Conservation (phyloP, 1,284 basidiomycete species). For the Ceratorhiza oryzae-sativae region DNA sequence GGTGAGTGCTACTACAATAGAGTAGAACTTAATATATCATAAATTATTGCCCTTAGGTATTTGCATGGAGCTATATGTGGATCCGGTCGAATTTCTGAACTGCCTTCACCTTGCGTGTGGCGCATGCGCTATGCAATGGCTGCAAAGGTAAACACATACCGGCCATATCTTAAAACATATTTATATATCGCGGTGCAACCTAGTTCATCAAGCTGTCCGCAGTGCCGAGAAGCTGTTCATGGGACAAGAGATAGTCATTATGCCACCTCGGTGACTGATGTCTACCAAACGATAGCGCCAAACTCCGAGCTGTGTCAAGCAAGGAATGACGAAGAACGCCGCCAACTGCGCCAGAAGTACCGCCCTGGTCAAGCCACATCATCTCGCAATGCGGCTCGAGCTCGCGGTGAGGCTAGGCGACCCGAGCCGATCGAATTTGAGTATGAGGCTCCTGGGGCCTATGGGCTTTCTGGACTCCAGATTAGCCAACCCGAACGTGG, state of each 20-base stretch:
- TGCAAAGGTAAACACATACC: conserved; percentile 5
- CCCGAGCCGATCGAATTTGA: background rate
- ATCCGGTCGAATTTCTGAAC: conserved; percentile 30
- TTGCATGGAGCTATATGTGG: conserved; percentile 36
- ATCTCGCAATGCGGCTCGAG: too few relatives aligned
- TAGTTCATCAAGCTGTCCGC: conserved; percentile 25
- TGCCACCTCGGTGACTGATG: conserved; percentile 13
- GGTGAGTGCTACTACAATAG: background rate
- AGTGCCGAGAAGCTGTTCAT: conserved; percentile 20
- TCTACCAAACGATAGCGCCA: conserved; percentile 25
- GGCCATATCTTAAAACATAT: background rate
- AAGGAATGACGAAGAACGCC: background rate
- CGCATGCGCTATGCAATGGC: conserved; percentile 29
- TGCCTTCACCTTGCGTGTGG: conserved; percentile 37
- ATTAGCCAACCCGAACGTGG: background rate
- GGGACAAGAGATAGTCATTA: conserved; percentile 31
- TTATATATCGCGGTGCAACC: background rate
- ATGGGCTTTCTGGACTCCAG: background rate
- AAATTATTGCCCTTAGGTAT: conserved; percentile 8
- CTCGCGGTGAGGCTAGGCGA: too few relatives aligned
- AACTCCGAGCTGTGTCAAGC: conserved; percentile 16
- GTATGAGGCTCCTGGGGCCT: background rate
- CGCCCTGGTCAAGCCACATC: background rate
- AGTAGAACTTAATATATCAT: background rate
- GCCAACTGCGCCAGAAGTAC: conserved; percentile 9